Conservation (phyloP, 306 rosid genomes). For the Cucumis sativus region DNA sequence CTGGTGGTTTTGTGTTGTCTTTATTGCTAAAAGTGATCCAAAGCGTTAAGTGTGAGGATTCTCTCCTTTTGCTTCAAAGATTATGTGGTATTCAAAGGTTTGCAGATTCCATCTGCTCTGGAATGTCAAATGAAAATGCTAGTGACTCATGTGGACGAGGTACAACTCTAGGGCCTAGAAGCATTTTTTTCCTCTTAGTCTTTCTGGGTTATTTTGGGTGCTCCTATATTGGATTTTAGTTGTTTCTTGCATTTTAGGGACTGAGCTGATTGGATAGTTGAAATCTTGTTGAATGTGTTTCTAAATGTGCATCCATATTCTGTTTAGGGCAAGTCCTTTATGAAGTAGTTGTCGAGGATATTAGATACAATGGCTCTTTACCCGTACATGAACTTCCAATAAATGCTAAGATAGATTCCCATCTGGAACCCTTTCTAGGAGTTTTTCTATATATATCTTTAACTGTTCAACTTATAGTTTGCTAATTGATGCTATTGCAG, state of each 20-base stretch:
- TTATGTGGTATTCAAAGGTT: slow-evolving; percentile 63
- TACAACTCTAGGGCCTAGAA: slow-evolving; percentile 18
- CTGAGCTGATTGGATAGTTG: not conserved
- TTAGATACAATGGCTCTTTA: not conserved
- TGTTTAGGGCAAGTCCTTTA: not conserved
- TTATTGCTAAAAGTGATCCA: slow-evolving; percentile 68
- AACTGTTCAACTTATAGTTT: not conserved
- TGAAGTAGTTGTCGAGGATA: not conserved
- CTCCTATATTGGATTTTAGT: not conserved
- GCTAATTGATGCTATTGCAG: slow-evolving; percentile 29
- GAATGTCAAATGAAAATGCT: slow-evolving; percentile 25
- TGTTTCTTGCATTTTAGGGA: not conserved
- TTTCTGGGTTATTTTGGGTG: not conserved
- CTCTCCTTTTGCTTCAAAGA: slow-evolving; percentile 78
- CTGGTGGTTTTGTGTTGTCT: slow-evolving; percentile 68
- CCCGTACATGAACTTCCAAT: not conserved
- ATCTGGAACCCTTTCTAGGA: not conserved
- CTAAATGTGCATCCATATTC: not conserved
- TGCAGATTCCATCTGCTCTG: slow-evolving; percentile 62
- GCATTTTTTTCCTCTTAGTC: not conserved
- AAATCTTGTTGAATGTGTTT: not conserved
- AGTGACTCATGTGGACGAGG: slow-evolving; percentile 41
- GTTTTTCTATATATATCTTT: not conserved
- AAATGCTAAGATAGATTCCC: not conserved
- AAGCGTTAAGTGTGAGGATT: slow-evolving; percentile 40